phyloP scores from a whole-genome alignment of 2,329 filamentous ascomycete genomes.

The Orbilia blumenaviensis region DNA sequence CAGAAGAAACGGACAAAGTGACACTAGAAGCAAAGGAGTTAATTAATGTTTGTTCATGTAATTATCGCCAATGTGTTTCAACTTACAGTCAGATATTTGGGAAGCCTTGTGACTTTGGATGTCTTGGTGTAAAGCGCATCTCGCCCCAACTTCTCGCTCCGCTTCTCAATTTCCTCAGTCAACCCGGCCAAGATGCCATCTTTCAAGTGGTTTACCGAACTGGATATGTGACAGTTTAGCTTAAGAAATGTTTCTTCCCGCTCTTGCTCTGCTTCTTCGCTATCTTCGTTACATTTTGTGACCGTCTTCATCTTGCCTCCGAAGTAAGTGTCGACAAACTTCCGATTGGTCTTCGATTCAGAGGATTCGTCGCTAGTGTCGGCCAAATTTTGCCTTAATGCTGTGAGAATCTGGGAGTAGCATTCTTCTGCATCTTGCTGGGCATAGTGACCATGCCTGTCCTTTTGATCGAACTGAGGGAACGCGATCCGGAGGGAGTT shows the following conservation, averaged over 20 bases:
- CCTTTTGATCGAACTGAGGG: slow-evolving; percentile 91
- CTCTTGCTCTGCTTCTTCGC: slow-evolving; percentile 71
- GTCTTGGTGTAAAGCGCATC: slow-evolving; percentile 88
- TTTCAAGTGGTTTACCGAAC: slow-evolving; percentile 84
- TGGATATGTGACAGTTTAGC: slow-evolving; percentile 93
- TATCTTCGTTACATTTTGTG: slow-evolving; percentile 83
- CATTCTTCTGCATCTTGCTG: slow-evolving; percentile 99
- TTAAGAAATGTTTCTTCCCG: slow-evolving; percentile 83
- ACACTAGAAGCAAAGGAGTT: slow-evolving; percentile 43
- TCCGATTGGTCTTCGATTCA: slow-evolving; percentile 66
- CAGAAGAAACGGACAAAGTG: slow-evolving; percentile 99
- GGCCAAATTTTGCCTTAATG: slow-evolving; percentile 77
- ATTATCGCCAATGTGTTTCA: background rate
- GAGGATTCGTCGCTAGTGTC: background rate
- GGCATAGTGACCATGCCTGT: slow-evolving; percentile 84
- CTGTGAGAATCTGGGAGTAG: slow-evolving; percentile 92
- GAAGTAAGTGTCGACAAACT: slow-evolving; percentile 92
- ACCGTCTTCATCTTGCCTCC: slow-evolving; percentile 79
- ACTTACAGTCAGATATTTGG: slow-evolving; percentile 87
- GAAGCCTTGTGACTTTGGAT: slow-evolving; percentile 86
- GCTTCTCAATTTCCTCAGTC: slow-evolving; percentile 90
- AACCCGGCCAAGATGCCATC: slow-evolving; percentile 86
- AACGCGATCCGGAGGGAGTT: slow-evolving; percentile 79
- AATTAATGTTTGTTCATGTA: background rate
- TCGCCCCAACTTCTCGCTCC: slow-evolving; percentile 77